Percentiles rank a stretch among this genome's conserved stretches.
Evolutionary conservation across 2,329 filamentous ascomycete genomes (phyloP).

Genomic region (Beauveria sp.): DNA sequence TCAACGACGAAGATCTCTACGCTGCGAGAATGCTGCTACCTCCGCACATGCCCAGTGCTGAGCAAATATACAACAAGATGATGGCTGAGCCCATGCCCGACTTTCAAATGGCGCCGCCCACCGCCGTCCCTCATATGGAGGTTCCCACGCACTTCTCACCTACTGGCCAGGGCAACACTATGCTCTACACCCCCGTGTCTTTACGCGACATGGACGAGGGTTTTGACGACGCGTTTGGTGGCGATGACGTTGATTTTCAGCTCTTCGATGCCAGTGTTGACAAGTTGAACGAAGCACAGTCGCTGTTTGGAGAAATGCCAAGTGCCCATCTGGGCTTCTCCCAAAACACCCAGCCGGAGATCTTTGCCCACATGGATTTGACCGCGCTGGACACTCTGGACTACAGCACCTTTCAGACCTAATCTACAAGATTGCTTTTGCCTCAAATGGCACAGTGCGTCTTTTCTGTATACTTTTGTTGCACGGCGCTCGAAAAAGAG

Average conservation of each 20-base stretch:
- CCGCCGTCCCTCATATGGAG: constrained; percentile 14
- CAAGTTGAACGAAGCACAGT: constrained; percentile 31
- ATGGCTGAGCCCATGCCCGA: constrained; percentile 35
- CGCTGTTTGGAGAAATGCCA: constrained; percentile 43
- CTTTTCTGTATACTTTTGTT: constrained; percentile 6
- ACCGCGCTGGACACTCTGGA: constrained; percentile 28
- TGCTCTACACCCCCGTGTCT: constrained; percentile 61
- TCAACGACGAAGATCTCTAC: constrained; percentile 56
- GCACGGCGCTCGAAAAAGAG: neutral
- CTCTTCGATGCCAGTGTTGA: constrained; percentile 43
- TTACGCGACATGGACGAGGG: constrained; percentile 56
- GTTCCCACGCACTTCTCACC: constrained; percentile 55
- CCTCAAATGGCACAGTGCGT: neutral
- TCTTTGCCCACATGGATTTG: constrained; percentile 34
- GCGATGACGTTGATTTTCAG: constrained; percentile 52
- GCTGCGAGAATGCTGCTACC: constrained; percentile 49
- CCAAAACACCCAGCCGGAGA: constrained; percentile 44
- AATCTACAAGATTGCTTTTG: constrained; percentile 6
- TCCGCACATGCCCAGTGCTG: constrained; percentile 33
- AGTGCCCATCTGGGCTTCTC: constrained; percentile 44
- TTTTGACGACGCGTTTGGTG: constrained; percentile 47
- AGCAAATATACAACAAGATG: constrained; percentile 36
- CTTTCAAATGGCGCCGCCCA: constrained; percentile 18
- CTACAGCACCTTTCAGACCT: constrained; percentile 14
- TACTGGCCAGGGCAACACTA: constrained; percentile 57